Evolutionary conservation across 306 rosid genomes (phyloP).

Genomic region (Castanospermum australe): DNA sequence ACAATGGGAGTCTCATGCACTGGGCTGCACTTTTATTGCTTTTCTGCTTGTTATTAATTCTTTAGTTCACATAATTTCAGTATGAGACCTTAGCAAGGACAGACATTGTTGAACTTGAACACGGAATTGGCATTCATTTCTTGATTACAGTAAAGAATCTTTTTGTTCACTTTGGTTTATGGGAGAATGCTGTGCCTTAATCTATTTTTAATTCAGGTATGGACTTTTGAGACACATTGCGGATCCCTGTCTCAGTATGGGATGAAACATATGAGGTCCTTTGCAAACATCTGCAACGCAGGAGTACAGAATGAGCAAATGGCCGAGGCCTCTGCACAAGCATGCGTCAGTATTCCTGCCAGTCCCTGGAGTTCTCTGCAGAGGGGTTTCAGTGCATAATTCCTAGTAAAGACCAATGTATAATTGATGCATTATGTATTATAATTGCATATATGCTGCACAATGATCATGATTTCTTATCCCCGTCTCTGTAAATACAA

Average conservation of each 20-base stretch:
- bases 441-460: background rate
- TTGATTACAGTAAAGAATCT: background rate
- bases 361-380: slow-evolving; percentile 76
- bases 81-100: background rate
- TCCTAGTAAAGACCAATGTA: background rate
- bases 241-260: slow-evolving; percentile 96
- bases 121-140: background rate
- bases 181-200: background rate
- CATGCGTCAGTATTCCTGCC: slow-evolving; percentile 62
- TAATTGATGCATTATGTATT: slow-evolving; percentile 12
- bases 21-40: background rate
- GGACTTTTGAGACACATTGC: slow-evolving; percentile 84
- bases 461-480: background rate
- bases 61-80: background rate
- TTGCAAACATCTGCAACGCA: slow-evolving; percentile 90
- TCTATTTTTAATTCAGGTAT: slow-evolving; percentile 52
- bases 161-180: slow-evolving; percentile 6
- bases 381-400: slow-evolving; percentile 73
- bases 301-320: slow-evolving; percentile 64
- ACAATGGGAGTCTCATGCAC: background rate
- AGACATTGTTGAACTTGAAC: background rate
- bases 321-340: slow-evolving; percentile 80
- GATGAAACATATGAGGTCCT: slow-evolving; percentile 93
- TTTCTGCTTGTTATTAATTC: background rate
- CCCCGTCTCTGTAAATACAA: slow-evolving; percentile 42